Conservation (phyloP, 306 rosid genomes). For the Citrullus amarus region DNA sequence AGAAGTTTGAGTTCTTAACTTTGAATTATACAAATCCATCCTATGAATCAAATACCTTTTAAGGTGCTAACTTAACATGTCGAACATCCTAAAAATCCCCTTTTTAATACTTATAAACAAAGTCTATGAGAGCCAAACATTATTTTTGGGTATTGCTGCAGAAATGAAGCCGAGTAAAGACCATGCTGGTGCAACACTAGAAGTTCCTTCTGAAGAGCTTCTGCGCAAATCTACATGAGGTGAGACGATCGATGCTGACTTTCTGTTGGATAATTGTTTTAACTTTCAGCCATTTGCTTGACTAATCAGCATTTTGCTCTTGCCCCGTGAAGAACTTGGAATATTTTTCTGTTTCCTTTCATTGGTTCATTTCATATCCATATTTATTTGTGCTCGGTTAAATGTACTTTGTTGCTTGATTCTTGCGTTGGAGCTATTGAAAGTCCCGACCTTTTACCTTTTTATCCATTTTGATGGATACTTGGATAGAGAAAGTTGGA, state of each 20-base stretch:
- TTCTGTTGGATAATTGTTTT: not conserved
- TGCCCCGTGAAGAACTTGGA: not conserved
- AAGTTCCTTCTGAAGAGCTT: slow-evolving; percentile 69
- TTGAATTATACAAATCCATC: not conserved
- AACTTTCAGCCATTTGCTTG: not conserved
- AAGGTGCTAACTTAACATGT: not conserved
- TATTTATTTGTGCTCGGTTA: not conserved
- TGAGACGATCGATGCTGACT: not conserved
- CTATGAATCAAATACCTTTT: not conserved
- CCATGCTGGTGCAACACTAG: slow-evolving; percentile 86
- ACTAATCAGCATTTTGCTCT: not conserved
- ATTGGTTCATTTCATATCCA: not conserved
- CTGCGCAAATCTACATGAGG: slow-evolving; percentile 16
- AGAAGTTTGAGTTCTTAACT: not conserved
- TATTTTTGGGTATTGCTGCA: slow-evolving; percentile 15
- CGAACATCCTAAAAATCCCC: not conserved
- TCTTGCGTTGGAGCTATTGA: not conserved
- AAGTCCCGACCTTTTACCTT: not conserved
- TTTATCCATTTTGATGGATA: not conserved
- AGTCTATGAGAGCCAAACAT: not conserved
- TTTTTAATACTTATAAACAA: not conserved
- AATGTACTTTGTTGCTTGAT: not conserved
- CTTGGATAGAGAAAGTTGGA: not conserved
- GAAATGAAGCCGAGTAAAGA: slow-evolving; percentile 65
- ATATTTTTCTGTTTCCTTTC: not conserved